phyloP scores from a whole-genome alignment of 495 filamentous ascomycete species.

The Xanthoparmelia taractica region DNA sequence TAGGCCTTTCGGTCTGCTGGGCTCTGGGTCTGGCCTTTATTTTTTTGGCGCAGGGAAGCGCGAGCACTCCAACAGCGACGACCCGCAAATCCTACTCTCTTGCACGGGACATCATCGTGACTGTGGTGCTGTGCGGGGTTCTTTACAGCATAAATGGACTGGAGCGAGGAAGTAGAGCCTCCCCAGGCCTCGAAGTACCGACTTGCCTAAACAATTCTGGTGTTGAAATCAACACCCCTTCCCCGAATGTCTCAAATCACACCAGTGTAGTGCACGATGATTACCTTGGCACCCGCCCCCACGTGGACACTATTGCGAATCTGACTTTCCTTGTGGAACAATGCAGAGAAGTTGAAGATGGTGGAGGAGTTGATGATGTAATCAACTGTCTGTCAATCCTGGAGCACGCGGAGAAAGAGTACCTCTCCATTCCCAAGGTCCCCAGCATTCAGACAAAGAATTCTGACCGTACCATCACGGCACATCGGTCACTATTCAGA shows the following conservation, averaged over 20 bases:
- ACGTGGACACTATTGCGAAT: constrained; percentile 46
- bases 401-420: constrained; percentile 38
- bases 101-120: constrained; percentile 4
- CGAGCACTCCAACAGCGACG: not conserved
- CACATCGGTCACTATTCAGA: not conserved
- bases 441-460: not conserved
- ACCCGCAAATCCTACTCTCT: constrained; percentile 8
- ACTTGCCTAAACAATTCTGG: not conserved
- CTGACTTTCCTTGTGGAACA: constrained; percentile 41
- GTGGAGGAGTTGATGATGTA: constrained; percentile 41
- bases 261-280: constrained; percentile 43
- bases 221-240: not conserved
- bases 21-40: not conserved
- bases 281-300: constrained; percentile 42
- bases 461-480: not conserved
- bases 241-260: constrained; percentile 26
- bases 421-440: constrained; percentile 36
- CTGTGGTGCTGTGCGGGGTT: constrained; percentile 4
- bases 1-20: not conserved
- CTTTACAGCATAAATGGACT: constrained; percentile 10
- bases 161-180: not conserved
- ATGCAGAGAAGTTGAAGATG: constrained; percentile 42
- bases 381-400: constrained; percentile 41
- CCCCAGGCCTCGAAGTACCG: not conserved
- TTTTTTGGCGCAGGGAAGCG: not conserved